Percentiles rank a stretch among this genome's conserved stretches.
Evolutionary conservation across 768 basidiomycete species (phyloP).

Genomic region (Lactifluus rugatus): DNA sequence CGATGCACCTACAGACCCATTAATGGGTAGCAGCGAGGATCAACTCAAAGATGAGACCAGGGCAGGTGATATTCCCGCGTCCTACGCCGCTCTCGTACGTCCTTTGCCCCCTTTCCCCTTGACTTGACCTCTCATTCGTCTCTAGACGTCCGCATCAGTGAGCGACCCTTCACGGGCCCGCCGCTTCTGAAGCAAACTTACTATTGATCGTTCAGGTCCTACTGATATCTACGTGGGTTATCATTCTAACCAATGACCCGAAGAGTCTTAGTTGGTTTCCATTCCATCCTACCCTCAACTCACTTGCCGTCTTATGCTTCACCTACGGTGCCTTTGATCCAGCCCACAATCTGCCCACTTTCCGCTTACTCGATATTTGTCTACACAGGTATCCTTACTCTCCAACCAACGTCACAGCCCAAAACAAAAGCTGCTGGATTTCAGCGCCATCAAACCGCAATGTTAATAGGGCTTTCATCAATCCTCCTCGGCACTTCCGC

Average conservation of each 20-base stretch:
- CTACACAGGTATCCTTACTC: conserved; percentile 55
- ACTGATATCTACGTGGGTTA: conserved; percentile 33
- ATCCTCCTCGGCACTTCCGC: conserved; percentile 52
- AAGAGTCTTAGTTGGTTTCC: conserved; percentile 48
- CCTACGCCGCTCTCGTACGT: conserved; percentile 30
- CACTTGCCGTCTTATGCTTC: conserved; percentile 43
- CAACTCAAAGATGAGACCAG: conserved; percentile 31
- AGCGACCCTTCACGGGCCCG: background rate
- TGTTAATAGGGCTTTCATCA: conserved; percentile 46
- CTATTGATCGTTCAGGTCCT: conserved; percentile 1
- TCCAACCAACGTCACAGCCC: conserved; percentile 63
- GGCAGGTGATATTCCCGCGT: conserved; percentile 30
- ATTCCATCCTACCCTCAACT: conserved; percentile 57
- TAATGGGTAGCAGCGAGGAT: conserved; percentile 19
- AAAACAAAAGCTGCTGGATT: conserved; percentile 59
- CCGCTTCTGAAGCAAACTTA: background rate
- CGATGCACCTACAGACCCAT: background rate
- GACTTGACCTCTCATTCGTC: background rate
- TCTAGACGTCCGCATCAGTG: conserved; percentile 13
- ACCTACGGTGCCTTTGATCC: conserved; percentile 44
- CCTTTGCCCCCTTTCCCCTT: background rate
- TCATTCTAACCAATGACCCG: conserved; percentile 39
- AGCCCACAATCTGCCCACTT: background rate
- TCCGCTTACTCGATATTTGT: background rate
- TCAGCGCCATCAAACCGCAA: conserved; percentile 55